These are phyloP conservation scores for Drosera spatulata DNA, from an alignment of 179 eudicot species.

Conservation along the genomic window DNA sequence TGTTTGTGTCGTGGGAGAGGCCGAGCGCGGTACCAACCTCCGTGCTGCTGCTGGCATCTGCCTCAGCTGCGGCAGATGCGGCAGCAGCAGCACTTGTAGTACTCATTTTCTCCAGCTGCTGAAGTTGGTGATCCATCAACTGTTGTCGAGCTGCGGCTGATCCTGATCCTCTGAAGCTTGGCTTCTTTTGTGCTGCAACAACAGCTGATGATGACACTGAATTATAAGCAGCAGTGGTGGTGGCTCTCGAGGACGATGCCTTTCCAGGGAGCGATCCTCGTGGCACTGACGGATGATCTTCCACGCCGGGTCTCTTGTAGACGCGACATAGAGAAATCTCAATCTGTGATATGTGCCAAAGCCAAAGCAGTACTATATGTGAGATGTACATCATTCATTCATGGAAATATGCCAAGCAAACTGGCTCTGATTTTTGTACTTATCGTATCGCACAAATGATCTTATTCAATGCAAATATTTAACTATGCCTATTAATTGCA, in stretches of 20 bases:
- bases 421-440: too few relatives aligned
- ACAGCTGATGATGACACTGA: not conserved
- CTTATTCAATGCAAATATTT: too few relatives aligned
- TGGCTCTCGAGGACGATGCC: slow-evolving; percentile 22
- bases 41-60: slow-evolving; percentile 46
- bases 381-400: not conserved
- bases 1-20: slow-evolving; percentile 19
- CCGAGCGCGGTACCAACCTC: slow-evolving; percentile 49
- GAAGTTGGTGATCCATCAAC: slow-evolving; percentile 12
- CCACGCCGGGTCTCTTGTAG: slow-evolving; percentile 80
- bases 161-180: not conserved
- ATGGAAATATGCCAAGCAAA: not conserved
- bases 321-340: slow-evolving; percentile 89
- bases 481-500: too few relatives aligned
- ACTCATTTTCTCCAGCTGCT: slow-evolving; percentile 21
- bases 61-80: slow-evolving; percentile 13
- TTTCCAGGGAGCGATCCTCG: slow-evolving; percentile 17
- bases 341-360: slow-evolving; percentile 25
- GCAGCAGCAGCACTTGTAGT: not conserved
- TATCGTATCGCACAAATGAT: too few relatives aligned
- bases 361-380: not conserved
- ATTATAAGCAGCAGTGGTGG: not conserved
- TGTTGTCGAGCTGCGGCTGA: not conserved
- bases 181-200: too few relatives aligned
- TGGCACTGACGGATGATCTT: slow-evolving; percentile 59